Conservation (phyloP, 2,329 filamentous ascomycete species). For the Exophiala aquamarina region DNA sequence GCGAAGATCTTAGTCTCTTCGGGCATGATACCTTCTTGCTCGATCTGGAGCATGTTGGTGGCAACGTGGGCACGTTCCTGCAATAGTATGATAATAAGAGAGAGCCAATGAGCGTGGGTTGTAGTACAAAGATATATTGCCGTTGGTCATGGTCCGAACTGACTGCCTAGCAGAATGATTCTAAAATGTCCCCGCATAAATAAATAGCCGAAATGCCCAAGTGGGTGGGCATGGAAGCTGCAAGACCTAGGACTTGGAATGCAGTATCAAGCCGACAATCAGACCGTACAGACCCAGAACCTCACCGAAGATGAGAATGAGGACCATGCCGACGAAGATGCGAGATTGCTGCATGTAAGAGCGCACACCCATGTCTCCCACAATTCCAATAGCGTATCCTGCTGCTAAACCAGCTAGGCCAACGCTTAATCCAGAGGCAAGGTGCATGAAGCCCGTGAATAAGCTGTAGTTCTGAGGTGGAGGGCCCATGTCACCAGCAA, state of each 20-base stretch:
- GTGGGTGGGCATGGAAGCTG: background rate
- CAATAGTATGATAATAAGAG: slow-evolving; percentile 46
- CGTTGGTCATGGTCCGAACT: background rate
- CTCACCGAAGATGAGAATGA: slow-evolving; percentile 98
- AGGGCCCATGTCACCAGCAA: slow-evolving; percentile 82
- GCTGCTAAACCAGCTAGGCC: slow-evolving; percentile 90
- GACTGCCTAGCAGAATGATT: too few species aligned
- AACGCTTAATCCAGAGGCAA: slow-evolving; percentile 85
- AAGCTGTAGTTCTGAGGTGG: slow-evolving; percentile 73
- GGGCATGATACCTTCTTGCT: slow-evolving; percentile 95
- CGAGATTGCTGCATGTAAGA: slow-evolving; percentile 95
- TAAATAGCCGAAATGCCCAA: background rate
- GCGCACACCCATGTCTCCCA: slow-evolving; percentile 88
- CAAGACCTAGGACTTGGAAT: slow-evolving; percentile 68
- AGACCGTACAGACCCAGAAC: slow-evolving; percentile 94
- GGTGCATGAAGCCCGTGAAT: slow-evolving; percentile 90
- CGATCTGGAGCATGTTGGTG: slow-evolving; percentile 88
- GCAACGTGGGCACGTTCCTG: slow-evolving; percentile 76
- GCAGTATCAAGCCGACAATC: slow-evolving; percentile 89
- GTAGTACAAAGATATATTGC: background rate
- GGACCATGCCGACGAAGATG: slow-evolving; percentile 97
- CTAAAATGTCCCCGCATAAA: background rate
- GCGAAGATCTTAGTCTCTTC: slow-evolving; percentile 90
- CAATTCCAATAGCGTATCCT: slow-evolving; percentile 93
- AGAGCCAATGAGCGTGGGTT: too few species aligned